A percentile compares a stretch with the other conserved stretches of the same genome.
Evolutionary conservation across 768 basidiomycete genomes (phyloP).

Genomic region (Termitomyces sp.): DNA sequence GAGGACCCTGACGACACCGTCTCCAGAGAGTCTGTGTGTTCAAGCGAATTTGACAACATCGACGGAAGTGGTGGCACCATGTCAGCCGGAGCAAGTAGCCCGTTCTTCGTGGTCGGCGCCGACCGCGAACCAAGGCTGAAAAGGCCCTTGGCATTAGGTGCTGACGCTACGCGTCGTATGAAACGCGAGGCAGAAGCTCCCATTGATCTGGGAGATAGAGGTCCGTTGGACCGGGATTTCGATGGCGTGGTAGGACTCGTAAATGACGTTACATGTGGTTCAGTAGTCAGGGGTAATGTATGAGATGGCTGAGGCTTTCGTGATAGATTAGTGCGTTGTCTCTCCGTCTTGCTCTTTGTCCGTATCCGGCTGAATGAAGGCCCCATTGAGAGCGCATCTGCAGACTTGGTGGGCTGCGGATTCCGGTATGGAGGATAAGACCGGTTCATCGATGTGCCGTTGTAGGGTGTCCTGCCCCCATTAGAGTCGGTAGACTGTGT

Average conservation of each 20-base stretch:
- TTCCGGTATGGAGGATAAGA: slow-evolving; percentile 25
- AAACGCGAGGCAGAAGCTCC: slow-evolving; percentile 79
- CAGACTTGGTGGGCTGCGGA: slow-evolving; percentile 25
- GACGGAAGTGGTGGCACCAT: slow-evolving; percentile 50
- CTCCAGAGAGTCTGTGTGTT: slow-evolving; percentile 67
- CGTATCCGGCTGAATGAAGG: slow-evolving; percentile 24
- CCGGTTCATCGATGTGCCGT: slow-evolving; percentile 20
- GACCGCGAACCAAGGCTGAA: slow-evolving; percentile 61
- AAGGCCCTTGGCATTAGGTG: slow-evolving; percentile 92
- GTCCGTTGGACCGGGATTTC: slow-evolving; percentile 43
- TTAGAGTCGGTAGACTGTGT: slow-evolving; percentile 73
- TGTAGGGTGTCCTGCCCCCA: slow-evolving; percentile 24
- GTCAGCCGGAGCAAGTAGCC: slow-evolving; percentile 68
- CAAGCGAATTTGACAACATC: slow-evolving; percentile 40
- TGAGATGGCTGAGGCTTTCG: slow-evolving; percentile 22
- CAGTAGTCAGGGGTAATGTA: slow-evolving; percentile 34
- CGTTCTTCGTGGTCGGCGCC: slow-evolving; percentile 64
- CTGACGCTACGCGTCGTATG: slow-evolving; percentile 92
- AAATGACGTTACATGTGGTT: slow-evolving; percentile 42
- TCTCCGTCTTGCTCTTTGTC: slow-evolving; percentile 43
- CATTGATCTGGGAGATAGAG: slow-evolving; percentile 64
- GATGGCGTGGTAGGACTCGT: slow-evolving; percentile 31
- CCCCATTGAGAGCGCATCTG: slow-evolving; percentile 33
- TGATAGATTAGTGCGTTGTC: slow-evolving; percentile 25
- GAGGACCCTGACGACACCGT: slow-evolving; percentile 77